Conservation (phyloP, 306 rosid genomes). For the Alnus rubra region DNA sequence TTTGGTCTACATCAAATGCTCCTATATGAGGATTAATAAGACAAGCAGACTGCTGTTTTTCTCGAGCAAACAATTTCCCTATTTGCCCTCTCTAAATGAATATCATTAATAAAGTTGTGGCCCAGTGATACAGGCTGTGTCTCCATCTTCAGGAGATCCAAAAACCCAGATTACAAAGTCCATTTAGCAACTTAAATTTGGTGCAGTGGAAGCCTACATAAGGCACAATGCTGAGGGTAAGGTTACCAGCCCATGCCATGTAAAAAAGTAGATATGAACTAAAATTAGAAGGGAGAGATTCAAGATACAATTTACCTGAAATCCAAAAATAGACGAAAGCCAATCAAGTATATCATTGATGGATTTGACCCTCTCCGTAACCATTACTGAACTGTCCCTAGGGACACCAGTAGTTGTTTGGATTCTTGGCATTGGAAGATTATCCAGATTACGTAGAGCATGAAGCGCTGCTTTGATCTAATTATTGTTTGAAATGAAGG, state of each 20-base stretch:
- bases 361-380: slow-evolving; percentile 54
- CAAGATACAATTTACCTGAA: slow-evolving; percentile 65
- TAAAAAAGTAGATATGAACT: slow-evolving; percentile 2
- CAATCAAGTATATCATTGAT: slow-evolving; percentile 90
- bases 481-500: slow-evolving; percentile 19
- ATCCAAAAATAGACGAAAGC: slow-evolving; percentile 79
- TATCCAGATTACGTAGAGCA: slow-evolving; percentile 60
- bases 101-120: not conserved
- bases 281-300: slow-evolving; percentile 13
- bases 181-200: slow-evolving; percentile 4
- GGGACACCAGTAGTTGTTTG: slow-evolving; percentile 32
- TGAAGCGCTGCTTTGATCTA: slow-evolving; percentile 79
- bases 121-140: slow-evolving; percentile 1
- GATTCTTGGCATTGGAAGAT: slow-evolving; percentile 77
- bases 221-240: not conserved
- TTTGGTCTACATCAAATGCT: not conserved
- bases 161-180: not conserved
- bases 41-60: not conserved
- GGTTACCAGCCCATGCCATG: not conserved
- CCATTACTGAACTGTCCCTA: slow-evolving; percentile 38
- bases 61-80: not conserved
- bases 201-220: slow-evolving; percentile 1
- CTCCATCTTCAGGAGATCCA: not conserved
- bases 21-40: not conserved
- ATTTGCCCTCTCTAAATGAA: not conserved